Conservation (phyloP, 768 basidiomycete species). For the Lactarius sp. region DNA sequence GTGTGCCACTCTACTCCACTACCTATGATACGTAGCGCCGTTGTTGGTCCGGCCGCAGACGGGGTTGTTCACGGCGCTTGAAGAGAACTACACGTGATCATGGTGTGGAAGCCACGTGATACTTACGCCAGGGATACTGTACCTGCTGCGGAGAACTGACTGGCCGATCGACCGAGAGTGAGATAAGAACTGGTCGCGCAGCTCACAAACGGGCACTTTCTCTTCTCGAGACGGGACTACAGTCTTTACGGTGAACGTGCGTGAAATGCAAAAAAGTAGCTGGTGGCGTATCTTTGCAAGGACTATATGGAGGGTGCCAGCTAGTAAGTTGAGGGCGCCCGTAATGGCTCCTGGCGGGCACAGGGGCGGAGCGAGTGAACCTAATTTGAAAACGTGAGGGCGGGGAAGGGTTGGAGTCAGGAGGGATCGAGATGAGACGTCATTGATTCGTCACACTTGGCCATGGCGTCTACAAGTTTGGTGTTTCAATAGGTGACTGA, state of each 20-base stretch:
- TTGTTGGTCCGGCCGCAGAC: background rate
- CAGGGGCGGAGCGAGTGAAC: background rate
- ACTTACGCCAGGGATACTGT: background rate
- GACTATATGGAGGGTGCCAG: background rate
- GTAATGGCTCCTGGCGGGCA: background rate
- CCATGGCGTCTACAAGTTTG: background rate
- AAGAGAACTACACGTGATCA: slow-evolving; percentile 6
- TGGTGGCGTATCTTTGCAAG: background rate
- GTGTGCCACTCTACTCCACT: too few species aligned
- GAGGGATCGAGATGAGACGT: background rate
- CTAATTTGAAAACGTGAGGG: slow-evolving; percentile 13
- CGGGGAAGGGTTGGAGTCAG: background rate
- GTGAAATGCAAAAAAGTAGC: background rate
- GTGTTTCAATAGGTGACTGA: background rate
- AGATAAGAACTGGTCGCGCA: background rate
- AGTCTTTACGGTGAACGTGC: slow-evolving; percentile 1
- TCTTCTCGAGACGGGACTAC: background rate
- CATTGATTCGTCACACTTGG: slow-evolving; percentile 5
- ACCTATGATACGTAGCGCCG: background rate
- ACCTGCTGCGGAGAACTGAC: background rate
- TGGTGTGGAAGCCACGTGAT: slow-evolving; percentile 1
- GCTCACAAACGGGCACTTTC: slow-evolving; percentile 2
- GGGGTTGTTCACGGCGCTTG: background rate
- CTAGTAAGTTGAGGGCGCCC: slow-evolving; percentile 1
- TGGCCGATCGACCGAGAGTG: background rate